Base-by-base conservation (phyloP, 202 grass and related monocot genomes). In the Tripidium arundinaceum region DNA sequence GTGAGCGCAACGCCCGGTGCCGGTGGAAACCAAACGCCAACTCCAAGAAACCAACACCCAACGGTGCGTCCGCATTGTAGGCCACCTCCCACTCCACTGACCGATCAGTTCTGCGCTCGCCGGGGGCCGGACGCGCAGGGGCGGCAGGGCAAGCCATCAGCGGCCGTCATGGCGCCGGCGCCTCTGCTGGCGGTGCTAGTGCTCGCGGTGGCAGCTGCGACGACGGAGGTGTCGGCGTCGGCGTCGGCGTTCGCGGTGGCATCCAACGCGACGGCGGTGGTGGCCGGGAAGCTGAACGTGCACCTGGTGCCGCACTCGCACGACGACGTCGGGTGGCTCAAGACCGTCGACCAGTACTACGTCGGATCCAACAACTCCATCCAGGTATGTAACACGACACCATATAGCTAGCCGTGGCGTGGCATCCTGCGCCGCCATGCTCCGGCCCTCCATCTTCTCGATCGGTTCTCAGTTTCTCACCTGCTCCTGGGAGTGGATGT, bases 271-370 rank as follows among this genome's bases (percentile, higher is more conserved):
- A n/a, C n/a, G n/a, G n/a, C n/a, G n/a, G n/a, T n/a, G n/a, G n/a
- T n/a, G n/a, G n/a, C n/a, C n/a, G n/a, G n/a, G n/a, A n/a, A n/a
- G n/a, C n/a, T n/a, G n/a, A n/a, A n/a, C n/a, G n/a, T n/a, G n/a
- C n/a, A n/a, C n/a, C n/a, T n/a, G 62, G 94, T 97, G 80, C 81
- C 83, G 81, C 91, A 91, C 73, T 87, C 89, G 65, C 91, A 97
- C 68, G 94, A 97, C 69, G 94, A 97, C 46, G 94, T 97, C 22
- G 94, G 94, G n/a, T 97, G 91, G 91, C 89, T 97, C 75, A 97
- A 93, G 91, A 97, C 94, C 31, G 34, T 97, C 62, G 91, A 97
- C 86, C 94, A 97, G 91, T 97, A 97, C 82, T 97, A 75, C 60
- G 91, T 97, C 28, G 94, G 94, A 0, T 93, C 94, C 54, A 97